Conservation (phyloP, 495 filamentous ascomycete genomes). For the Hypoxylon fragiforme region DNA sequence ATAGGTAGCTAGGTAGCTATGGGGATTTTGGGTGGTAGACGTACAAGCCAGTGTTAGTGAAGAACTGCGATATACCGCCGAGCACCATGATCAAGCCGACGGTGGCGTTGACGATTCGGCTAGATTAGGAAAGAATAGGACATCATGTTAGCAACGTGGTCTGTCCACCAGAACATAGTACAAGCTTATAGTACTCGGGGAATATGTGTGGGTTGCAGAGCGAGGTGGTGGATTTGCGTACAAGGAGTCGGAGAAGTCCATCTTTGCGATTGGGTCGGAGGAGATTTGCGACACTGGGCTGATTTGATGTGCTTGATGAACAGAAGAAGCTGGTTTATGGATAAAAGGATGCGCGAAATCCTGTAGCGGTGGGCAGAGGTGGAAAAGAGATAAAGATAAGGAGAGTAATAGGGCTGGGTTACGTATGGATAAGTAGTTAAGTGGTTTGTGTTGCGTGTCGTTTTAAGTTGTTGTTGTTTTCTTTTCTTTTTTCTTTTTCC, state of each 20-base stretch:
- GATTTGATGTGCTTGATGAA: not conserved
- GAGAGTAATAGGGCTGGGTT: not conserved
- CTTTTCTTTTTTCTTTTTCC: not conserved
- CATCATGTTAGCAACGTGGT: constrained; percentile 24
- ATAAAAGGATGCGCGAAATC: constrained; percentile 10
- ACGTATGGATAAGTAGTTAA: constrained; percentile 10
- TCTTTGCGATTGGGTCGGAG: constrained; percentile 25
- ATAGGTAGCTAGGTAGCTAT: not conserved
- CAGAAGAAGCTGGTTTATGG: not conserved
- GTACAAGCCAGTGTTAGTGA: constrained; percentile 59
- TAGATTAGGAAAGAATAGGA: constrained; percentile 39
- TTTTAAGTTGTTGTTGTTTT: constrained; percentile 4
- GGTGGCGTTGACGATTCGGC: constrained; percentile 90
- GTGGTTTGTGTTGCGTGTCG: no score
- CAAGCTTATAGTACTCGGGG: no score
- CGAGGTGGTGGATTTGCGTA: constrained; percentile 33
- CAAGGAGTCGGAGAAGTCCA: constrained; percentile 55
- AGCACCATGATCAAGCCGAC: constrained; percentile 87
- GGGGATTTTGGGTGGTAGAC: constrained; percentile 25
- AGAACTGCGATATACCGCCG: constrained; percentile 90
- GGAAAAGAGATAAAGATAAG: not conserved
- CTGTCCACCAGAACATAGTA: constrained; percentile 3
- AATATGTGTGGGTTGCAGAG: not conserved
- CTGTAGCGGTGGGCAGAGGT: not conserved
- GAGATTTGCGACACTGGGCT: constrained; percentile 5